phyloP scores from a whole-genome alignment of 2,329 filamentous ascomycete genomes.

The Phialocephala subalpina region DNA sequence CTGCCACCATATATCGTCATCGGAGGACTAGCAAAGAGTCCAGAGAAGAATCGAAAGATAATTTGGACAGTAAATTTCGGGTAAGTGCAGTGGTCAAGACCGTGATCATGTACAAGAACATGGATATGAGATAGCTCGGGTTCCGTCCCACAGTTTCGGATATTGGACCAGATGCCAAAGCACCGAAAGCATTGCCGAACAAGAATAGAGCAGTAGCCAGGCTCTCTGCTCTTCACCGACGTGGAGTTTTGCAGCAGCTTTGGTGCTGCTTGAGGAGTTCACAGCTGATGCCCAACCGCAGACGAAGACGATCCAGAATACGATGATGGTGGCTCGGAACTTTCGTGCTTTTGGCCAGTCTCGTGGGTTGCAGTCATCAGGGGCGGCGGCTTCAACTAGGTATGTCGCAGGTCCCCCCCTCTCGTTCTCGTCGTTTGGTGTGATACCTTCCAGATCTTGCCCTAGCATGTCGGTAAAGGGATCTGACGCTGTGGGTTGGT shows the following conservation, averaged over 20 bases:
- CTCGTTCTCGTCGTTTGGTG: no score
- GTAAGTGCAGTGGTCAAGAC: neutral
- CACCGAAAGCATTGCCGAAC: neutral
- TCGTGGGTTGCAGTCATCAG: no score
- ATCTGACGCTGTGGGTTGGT: no score
- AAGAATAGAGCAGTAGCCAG: neutral
- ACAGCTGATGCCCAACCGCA: neutral
- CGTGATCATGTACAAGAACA: neutral
- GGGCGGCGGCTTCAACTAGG: no score
- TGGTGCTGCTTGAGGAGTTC: neutral
- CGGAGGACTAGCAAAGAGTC: slow-evolving; percentile 4
- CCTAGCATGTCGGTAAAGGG: no score
- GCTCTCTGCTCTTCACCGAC: neutral
- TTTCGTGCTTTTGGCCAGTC: no score
- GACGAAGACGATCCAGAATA: neutral
- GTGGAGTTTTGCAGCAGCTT: neutral
- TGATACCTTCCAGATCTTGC: no score
- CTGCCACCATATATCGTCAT: slow-evolving; percentile 8
- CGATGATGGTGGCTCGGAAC: no score
- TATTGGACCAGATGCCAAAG: neutral
- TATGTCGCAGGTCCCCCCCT: no score
- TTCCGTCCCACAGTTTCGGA: neutral
- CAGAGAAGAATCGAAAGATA: neutral
- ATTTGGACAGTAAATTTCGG: slow-evolving; percentile 4
- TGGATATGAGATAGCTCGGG: neutral